Evolutionary conservation across 163 green algal genomes (phyloP).

Genomic region (Volvox carteri): DNA sequence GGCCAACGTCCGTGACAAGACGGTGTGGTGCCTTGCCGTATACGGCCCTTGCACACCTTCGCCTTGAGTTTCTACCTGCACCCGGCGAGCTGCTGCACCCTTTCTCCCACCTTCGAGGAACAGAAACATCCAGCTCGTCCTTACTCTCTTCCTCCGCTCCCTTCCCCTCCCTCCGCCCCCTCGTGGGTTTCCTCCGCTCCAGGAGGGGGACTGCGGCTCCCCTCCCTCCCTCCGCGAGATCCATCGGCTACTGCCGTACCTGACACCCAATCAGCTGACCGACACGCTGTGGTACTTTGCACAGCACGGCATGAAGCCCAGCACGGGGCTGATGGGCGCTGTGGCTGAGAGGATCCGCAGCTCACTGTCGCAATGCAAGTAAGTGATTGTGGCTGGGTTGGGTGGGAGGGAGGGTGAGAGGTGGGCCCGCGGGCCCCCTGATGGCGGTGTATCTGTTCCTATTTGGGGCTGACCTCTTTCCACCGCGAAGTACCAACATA

Average conservation of each 20-base stretch:
- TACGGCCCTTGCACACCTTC: no score
- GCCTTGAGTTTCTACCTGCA: no score
- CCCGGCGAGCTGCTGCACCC: no score
- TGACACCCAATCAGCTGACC: conserved; percentile 68
- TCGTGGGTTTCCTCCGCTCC: neutral
- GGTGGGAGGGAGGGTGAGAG: no score
- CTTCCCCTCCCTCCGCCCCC: neutral
- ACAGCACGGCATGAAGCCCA: conserved; percentile 60
- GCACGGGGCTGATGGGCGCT: conserved; percentile 56
- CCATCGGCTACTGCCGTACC: conserved; percentile 53
- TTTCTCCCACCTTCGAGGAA: no score
- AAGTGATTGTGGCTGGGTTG: neutral
- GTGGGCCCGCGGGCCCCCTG: no score
- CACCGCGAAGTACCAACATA: neutral
- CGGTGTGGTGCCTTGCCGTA: no score
- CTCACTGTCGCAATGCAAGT: conserved; percentile 67
- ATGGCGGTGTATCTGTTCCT: neutral
- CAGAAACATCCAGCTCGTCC: no score
- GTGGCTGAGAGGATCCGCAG: conserved; percentile 60
- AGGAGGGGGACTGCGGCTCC: conserved; percentile 26
- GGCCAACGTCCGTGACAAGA: no score
- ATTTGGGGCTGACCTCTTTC: neutral
- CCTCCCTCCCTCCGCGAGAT: conserved; percentile 16
- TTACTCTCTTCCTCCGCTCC: neutral
- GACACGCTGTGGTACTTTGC: conserved; percentile 64